Base-by-base conservation (phyloP, 257 asterid genomes). In the Oldenlandia corymbosa region DNA sequence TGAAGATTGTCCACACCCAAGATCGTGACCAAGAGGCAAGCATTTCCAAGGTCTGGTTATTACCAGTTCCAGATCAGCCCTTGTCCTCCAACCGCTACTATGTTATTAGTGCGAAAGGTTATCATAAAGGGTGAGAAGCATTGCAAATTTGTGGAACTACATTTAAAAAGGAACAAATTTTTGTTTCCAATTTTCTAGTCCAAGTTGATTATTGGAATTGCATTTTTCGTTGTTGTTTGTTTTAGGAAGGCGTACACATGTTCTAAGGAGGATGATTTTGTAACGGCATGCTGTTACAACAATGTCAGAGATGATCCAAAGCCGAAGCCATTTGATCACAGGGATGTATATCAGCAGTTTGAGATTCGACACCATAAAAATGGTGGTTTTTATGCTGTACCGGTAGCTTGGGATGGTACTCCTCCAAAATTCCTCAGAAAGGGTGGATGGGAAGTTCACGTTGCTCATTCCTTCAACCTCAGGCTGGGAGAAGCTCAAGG, bases 1-100 rank as follows among this genome's bases (percentile, higher is more conserved):
- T 90, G 84, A 80, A 83, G 51, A 84, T 90, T 69, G 87, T 90
- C 51, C 89, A 85, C 70, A 69, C 82, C 14, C 66, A 85, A 12
- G 74, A 75, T 31, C 86, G 75, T 43, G 83, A 77, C 10, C 83
- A 77, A 18, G 85, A 85, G 43, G 73, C 84, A 11, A 63, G 68
- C 21, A 76, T 78, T 52, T 71, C 70, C 0, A 83, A 82, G 73
- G 79, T 81, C n/a, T 87, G 97, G 95, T 80, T 90, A 68, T 18
- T 90, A 0, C 97, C 97, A 3, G 95, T 90, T 76, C 81, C 79
- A 36, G 87, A 81, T 68, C 84, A 63, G 50, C 90, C 95, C 8
- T 76, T 85, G 51, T 84, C 87, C 7, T 83, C 92, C 58, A 76
- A 79, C 52, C 85, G 90, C 8, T 87, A 90, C 81, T 87, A 83